Base-by-base conservation (phyloP, 768 basidiomycete species). In the Amylocystis lapponica region DNA sequence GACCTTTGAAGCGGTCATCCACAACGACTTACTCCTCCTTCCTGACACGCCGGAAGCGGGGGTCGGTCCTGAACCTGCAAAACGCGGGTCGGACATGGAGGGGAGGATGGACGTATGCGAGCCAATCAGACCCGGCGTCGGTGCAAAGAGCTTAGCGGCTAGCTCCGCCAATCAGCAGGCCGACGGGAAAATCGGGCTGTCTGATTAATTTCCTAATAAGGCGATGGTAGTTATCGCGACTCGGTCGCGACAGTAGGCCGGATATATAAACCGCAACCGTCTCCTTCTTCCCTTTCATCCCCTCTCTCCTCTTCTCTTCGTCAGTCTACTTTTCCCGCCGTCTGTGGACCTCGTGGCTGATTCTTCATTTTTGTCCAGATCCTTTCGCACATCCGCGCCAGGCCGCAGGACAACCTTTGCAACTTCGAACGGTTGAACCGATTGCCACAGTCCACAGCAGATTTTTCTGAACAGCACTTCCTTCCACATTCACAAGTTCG, bases 21-120 rank as follows among this genome's bases (percentile, higher is more conserved):
- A 97, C 76, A 41, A 86, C 77, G 40, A 96, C 83, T 64, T 93
- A 69, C 45, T 80, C 69, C 27, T 83, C 79, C 63, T 83, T 89
- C 60, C 81, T 87, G 2, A 89, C 86, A 25, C 78, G 76, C 20
- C 93, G 74, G 68, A 99, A 99, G 37, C 96, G 81, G 35, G 96
- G 96, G 61, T 99, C 95, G 12, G 90, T 81, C 59, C 79, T 83
- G 43, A 97, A 71, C 40, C 87, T n/a, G 86, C 76, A 63, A 98
- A 99, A 17, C 95, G 78, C n/a, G 86, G 72, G 65, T 96, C 89
- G 12, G 84, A 78, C 81, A 85, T 83, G 51, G 45, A 39, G 36
- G 23, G 21, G 46, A 39, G 36, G 23, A 19, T 26, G 26, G 26
- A n/a, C n/a, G n/a, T n/a, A n/a, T n/a, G 17, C 17, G 16, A 43